Evolutionary conservation across 2,329 filamentous ascomycete genomes (phyloP), one percentile per base, ranked within the genome.

Genomic region (Penicillium sp.): DNA sequence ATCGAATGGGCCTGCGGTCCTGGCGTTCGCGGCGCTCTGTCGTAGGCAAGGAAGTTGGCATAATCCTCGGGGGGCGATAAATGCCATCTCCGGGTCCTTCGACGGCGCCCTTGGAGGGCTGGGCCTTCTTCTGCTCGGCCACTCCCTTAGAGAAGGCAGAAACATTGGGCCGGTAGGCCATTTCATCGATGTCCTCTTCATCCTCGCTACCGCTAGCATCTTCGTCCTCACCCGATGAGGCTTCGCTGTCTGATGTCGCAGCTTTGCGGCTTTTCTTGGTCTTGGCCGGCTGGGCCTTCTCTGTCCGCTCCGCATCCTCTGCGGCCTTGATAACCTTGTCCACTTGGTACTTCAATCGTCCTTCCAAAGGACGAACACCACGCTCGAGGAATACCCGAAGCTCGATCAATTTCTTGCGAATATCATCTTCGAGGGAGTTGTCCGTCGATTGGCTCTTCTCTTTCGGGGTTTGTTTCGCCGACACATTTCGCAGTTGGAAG

Each of bases 361-460:
- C 88, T 76, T 99, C 95, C 16, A 97, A 78, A 0, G 94, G 94
- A 16, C 90, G 86, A 4, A 96, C 90, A 63, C 94, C 95, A 71
- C 92, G 92, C 70, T 99, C 95, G 1, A 99, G 81, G 72, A 95
- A 97, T 0, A 97, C 81, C n/a, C 93, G 85, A 51, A 97, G 80
- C 74, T 96, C 92, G 19, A 92, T 86, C n/a, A 99, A 82, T 71
- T 96, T 96, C 65, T 88, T 87, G 2, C 94, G 87, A 0, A 92
- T 87, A 2, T 88, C 82, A 48, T 89, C 84, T 46, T 87, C 81
- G 0, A 87, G 75, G 0, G 80, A 76, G n/a, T 60, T 55, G 31
- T 63, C 57, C 19, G 66, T 58, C 5, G 73, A 65, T 9, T 68
- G 60, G 23, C 72, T 67, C 0, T 70, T 65, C 1, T 72, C 67